A percentile compares a stretch with the other conserved stretches of the same genome.
Conservation (phyloP, 2,329 filamentous ascomycete genomes). For the Acrocalymma vagum region DNA sequence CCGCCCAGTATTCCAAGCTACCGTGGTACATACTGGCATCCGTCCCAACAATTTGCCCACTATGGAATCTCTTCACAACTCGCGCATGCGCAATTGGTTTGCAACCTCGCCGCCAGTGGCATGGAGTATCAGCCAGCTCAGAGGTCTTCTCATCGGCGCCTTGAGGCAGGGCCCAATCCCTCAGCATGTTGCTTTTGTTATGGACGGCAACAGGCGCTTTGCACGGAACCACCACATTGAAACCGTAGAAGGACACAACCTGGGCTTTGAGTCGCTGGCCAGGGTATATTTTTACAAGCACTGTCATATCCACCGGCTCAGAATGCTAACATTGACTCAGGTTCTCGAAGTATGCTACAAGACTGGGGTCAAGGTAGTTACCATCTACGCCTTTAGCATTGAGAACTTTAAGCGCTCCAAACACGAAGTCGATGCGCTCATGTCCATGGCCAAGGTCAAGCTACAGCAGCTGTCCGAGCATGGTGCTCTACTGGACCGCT, state of each 20-base stretch:
- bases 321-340: conserved; percentile 41
- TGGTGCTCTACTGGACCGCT: conserved; percentile 90
- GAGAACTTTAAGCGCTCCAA: conserved; percentile 98
- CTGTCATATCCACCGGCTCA: conserved; percentile 50
- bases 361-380: conserved; percentile 93
- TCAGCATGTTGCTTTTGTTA: conserved; percentile 97
- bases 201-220: conserved; percentile 97
- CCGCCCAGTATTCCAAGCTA: background rate
- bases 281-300: no score
- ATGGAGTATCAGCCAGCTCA: conserved; percentile 81
- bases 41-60: conserved; percentile 25
- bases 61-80: conserved; percentile 64
- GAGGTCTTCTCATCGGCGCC: conserved; percentile 87
- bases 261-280: conserved; percentile 94
- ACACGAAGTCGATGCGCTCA: conserved; percentile 94
- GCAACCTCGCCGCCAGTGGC: conserved; percentile 89
- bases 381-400: conserved; percentile 98
- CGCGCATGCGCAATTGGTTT: conserved; percentile 76
- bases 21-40: background rate
- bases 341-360: conserved; percentile 99
- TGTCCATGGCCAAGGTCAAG: conserved; percentile 98
- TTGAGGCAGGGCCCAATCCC: conserved; percentile 91
- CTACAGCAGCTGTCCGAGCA: conserved; percentile 91
- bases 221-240: conserved; percentile 91
- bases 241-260: conserved; percentile 93